Percentiles rank a stretch among this genome's conserved stretches.
phyloP scores from a whole-genome alignment of 148 eudicot genomes.

The Talinum fruticosum region DNA sequence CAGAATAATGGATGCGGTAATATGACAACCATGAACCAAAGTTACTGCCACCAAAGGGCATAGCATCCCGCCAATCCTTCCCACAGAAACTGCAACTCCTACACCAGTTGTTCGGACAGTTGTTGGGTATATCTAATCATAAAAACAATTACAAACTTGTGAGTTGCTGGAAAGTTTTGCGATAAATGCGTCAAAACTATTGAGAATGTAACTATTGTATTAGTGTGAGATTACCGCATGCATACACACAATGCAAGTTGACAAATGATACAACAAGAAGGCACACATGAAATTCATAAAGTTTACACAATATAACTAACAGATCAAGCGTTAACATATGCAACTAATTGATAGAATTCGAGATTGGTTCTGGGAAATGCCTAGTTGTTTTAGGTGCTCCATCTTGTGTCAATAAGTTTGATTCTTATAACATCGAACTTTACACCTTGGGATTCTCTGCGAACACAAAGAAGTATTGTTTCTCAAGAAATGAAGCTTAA shows the following conservation, averaged over 20 bases:
- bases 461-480: background rate
- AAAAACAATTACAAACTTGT: background rate
- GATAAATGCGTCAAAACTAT: too few relatives aligned
- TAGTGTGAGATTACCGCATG: too few relatives aligned
- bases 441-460: background rate
- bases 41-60: slow-evolving; percentile 91
- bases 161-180: too few relatives aligned
- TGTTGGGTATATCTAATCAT: slow-evolving; percentile 65
- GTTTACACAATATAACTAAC: too few relatives aligned
- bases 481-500: background rate
- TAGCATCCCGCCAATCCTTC: slow-evolving; percentile 86
- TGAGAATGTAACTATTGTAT: too few relatives aligned
- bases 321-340: too few relatives aligned
- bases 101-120: slow-evolving; percentile 77
- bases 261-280: too few relatives aligned
- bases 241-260: too few relatives aligned
- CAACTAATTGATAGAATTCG: too few relatives aligned
- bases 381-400: background rate
- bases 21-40: slow-evolving; percentile 73
- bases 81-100: slow-evolving; percentile 82
- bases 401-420: background rate
- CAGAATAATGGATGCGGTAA: slow-evolving; percentile 56
- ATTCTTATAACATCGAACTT: background rate
- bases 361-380: background rate
- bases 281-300: background rate